Percentiles rank a stretch among this genome's conserved stretches.
Evolutionary conservation across 495 filamentous ascomycete species (phyloP).

Genomic region (Durotheca rogersii): DNA sequence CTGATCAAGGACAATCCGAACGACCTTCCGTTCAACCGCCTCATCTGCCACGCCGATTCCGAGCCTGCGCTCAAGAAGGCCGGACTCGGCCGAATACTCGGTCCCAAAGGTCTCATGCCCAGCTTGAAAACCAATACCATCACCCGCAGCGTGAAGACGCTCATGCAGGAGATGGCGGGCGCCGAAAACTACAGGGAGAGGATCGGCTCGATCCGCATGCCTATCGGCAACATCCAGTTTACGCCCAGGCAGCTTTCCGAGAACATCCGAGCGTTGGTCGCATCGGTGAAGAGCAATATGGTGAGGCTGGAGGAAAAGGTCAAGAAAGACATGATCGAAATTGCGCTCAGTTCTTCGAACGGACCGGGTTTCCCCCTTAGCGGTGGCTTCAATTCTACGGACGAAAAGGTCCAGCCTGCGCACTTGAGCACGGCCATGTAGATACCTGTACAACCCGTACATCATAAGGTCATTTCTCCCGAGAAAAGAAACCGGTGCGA

Average conservation of each 20-base stretch:
- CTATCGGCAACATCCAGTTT: conserved; percentile 88
- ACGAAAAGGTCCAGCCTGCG: conserved; percentile 53
- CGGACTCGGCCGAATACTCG: conserved; percentile 74
- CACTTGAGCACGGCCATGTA: conserved; percentile 56
- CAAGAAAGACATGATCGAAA: conserved; percentile 83
- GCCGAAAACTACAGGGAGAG: conserved; percentile 85
- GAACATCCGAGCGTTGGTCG: conserved; percentile 80
- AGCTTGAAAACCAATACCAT: conserved; percentile 83
- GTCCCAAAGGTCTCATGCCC: conserved; percentile 90
- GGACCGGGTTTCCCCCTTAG: conserved; percentile 84
- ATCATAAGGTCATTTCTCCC: conserved; percentile 29
- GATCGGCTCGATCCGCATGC: conserved; percentile 78
- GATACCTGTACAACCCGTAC: conserved; percentile 39
- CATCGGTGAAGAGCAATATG: conserved; percentile 75
- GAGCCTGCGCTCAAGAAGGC: conserved; percentile 72
- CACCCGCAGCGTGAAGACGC: conserved; percentile 68
- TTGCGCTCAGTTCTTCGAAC: conserved; percentile 88
- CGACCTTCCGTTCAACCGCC: conserved; percentile 80
- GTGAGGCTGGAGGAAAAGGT: conserved; percentile 64
- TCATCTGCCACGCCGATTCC: conserved; percentile 81
- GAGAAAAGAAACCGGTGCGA: too few relatives aligned
- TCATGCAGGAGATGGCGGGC: conserved; percentile 77
- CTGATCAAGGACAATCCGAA: conserved; percentile 58
- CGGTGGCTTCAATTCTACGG: conserved; percentile 66
- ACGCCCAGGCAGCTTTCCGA: conserved; percentile 80